phyloP scores from a whole-genome alignment of 2,329 filamentous ascomycete genomes.

The Penicillium capsulatum region DNA sequence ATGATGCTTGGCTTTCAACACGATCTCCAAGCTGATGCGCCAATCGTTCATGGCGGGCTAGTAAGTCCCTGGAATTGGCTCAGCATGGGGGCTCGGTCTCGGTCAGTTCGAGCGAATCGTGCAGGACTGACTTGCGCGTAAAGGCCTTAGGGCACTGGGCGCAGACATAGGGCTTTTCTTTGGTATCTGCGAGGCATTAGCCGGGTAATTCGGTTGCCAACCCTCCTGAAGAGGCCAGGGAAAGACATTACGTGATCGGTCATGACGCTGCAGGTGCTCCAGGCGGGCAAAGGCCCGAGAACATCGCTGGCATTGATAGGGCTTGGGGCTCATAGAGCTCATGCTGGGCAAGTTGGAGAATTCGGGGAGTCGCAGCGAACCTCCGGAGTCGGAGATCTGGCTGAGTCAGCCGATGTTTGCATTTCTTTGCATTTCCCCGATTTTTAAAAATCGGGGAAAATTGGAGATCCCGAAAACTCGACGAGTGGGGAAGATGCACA shows the following conservation, averaged over 20 bases:
- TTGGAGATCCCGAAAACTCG: no score
- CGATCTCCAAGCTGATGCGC: constrained; percentile 20
- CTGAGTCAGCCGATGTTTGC: no score
- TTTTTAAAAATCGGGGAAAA: no score
- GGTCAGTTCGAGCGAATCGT: neutral
- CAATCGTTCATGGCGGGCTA: constrained; percentile 32
- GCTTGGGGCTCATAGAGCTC: constrained; percentile 16
- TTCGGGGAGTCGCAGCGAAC: no score
- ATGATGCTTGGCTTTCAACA: constrained; percentile 12
- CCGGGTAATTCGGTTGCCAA: no score
- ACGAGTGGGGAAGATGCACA: no score
- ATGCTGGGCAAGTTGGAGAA: neutral
- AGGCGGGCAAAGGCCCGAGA: constrained; percentile 30
- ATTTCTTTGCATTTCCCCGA: no score
- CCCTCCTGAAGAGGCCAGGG: neutral
- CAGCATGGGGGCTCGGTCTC: no score
- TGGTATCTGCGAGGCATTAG: constrained; percentile 28
- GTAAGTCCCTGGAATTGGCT: constrained; percentile 24
- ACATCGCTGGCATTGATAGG: constrained; percentile 32
- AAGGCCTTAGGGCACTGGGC: constrained; percentile 32
- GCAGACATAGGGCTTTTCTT: constrained; percentile 33
- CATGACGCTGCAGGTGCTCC: constrained; percentile 36
- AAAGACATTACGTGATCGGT: constrained; percentile 30
- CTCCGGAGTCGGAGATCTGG: no score
- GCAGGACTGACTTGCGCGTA: constrained; percentile 29